Evolutionary conservation across 1,284 basidiomycete genomes (phyloP).

Genomic region (Ustilago xerochloae): DNA sequence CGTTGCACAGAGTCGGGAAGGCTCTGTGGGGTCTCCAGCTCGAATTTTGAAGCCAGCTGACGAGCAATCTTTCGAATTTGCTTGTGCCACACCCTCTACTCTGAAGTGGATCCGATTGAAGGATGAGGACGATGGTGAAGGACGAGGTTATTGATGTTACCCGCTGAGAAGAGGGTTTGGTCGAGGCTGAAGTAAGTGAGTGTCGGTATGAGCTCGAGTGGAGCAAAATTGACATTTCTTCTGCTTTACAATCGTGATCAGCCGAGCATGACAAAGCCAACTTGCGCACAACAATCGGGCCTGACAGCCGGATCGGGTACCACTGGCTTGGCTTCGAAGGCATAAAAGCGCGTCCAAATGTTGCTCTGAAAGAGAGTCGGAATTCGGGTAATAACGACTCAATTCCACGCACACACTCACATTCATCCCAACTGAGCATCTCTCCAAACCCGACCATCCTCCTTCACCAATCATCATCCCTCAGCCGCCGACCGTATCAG

Average conservation of each 20-base stretch:
- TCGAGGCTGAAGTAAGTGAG: constrained; percentile 10
- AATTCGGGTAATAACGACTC: neutral
- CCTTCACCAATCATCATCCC: neutral
- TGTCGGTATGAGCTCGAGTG: neutral
- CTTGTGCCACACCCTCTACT: no score
- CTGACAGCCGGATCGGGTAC: neutral
- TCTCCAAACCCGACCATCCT: neutral
- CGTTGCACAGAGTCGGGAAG: neutral
- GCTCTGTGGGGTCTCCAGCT: neutral
- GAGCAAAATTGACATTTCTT: constrained; percentile 3
- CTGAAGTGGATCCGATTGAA: no score
- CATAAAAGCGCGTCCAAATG: constrained; percentile 4
- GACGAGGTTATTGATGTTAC: no score
- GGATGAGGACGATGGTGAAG: no score
- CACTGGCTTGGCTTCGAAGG: neutral
- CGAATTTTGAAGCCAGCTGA: neutral
- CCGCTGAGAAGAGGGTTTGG: no score
- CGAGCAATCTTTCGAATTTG: no score
- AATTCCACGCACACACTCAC: no score
- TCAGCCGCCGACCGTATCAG: neutral
- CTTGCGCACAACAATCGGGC: neutral
- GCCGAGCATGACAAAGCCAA: constrained; percentile 34
- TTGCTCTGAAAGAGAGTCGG: neutral
- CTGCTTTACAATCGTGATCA: constrained; percentile 13
- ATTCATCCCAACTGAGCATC: neutral